Conservation (phyloP, 2,329 filamentous ascomycete genomes). For the Talaromyces sp. region DNA sequence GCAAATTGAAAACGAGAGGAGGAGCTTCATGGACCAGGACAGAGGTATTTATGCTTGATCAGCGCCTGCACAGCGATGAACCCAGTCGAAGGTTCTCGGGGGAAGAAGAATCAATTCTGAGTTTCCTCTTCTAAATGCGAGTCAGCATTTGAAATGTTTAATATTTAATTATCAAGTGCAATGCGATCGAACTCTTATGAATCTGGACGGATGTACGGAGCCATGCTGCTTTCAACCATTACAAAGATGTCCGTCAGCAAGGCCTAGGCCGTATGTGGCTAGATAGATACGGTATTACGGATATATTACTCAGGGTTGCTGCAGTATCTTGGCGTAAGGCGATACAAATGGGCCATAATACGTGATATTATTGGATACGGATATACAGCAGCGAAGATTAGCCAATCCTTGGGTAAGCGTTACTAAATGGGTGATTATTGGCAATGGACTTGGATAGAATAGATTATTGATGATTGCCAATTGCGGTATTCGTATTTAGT, state of each 20-base stretch:
- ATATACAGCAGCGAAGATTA: background rate
- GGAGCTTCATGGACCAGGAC: slow-evolving; percentile 26
- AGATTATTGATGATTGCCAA: background rate
- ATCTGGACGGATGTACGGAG: background rate
- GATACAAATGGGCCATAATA: background rate
- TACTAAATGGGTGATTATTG: background rate
- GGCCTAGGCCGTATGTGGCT: background rate
- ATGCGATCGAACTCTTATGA: background rate
- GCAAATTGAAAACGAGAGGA: slow-evolving; percentile 33
- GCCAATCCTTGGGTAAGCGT: background rate
- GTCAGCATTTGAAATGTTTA: background rate
- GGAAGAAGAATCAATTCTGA: background rate
- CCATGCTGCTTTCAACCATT: background rate
- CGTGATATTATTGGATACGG: background rate
- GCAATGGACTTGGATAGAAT: background rate
- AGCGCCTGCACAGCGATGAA: slow-evolving; percentile 11
- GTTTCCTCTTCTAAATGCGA: background rate
- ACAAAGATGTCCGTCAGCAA: slow-evolving; percentile 13
- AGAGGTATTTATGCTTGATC: slow-evolving; percentile 25
- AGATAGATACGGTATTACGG: slow-evolving; percentile 6
- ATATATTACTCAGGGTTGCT: slow-evolving; percentile 2
- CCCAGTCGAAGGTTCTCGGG: slow-evolving; percentile 18
- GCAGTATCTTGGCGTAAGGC: background rate
- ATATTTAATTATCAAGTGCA: background rate
- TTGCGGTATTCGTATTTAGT: too few relatives aligned